These are phyloP conservation scores for Fallopia convolvulus DNA, from an alignment of 148 eudicot genomes.

Conservation along the genomic window DNA sequence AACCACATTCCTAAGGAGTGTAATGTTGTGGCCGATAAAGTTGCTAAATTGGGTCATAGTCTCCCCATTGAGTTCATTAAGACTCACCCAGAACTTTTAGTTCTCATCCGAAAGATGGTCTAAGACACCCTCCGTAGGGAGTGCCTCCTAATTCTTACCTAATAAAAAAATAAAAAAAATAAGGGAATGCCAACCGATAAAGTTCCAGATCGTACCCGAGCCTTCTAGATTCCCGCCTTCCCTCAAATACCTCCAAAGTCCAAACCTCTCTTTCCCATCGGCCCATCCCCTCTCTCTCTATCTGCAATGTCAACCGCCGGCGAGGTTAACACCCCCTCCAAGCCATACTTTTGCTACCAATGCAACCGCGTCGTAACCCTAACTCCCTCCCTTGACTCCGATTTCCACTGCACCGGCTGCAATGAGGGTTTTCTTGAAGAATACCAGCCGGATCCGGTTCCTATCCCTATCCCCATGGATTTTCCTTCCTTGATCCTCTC, in stretches of 20 bases:
- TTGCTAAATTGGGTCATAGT: too few species aligned
- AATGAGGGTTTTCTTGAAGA: slow-evolving; percentile 36
- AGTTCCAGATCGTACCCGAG: background rate
- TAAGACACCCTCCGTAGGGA: too few species aligned
- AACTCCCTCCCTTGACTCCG: slow-evolving; percentile 14
- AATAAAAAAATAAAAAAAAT: too few species aligned
- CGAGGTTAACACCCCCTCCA: background rate
- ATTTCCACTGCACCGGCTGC: slow-evolving; percentile 30
- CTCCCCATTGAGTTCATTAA: too few species aligned
- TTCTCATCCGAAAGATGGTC: too few species aligned
- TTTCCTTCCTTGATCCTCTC: slow-evolving; percentile 7
- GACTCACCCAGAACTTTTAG: too few species aligned
- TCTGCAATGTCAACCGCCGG: slow-evolving; percentile 7
- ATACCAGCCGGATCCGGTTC: slow-evolving; percentile 19
- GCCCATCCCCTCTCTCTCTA: slow-evolving; percentile 2
- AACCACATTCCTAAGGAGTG: too few species aligned
- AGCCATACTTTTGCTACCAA: slow-evolving; percentile 13
- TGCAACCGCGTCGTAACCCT: slow-evolving; percentile 6
- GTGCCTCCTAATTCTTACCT: too few species aligned
- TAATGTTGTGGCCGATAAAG: too few species aligned
- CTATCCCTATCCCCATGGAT: slow-evolving; percentile 11
- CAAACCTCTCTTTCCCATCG: background rate
- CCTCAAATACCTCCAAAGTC: background rate
- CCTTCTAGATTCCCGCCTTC: slow-evolving; percentile 2
- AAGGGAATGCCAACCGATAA: background rate